phyloP scores from a whole-genome alignment of 2,329 filamentous ascomycete genomes.

The Apiospora sp. region DNA sequence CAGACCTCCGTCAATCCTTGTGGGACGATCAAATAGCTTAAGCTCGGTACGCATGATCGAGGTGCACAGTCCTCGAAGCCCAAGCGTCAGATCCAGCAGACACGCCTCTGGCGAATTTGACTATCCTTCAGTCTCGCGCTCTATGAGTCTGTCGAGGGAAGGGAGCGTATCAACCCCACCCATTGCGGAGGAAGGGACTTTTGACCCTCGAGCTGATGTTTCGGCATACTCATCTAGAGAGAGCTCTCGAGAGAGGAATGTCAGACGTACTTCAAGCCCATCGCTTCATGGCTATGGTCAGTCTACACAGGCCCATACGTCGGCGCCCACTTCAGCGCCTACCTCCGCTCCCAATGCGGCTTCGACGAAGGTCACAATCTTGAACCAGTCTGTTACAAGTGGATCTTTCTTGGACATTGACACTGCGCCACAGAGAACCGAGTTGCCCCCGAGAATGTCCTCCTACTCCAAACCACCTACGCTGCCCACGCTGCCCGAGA shows the following conservation, averaged over 20 bases:
- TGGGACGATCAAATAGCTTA: constrained; percentile 56
- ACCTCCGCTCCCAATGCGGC: constrained; percentile 26
- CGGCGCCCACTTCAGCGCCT: not conserved
- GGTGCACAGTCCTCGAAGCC: constrained; percentile 60
- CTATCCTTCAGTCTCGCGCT: constrained; percentile 44
- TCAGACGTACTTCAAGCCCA: not conserved
- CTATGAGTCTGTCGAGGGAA: constrained; percentile 50
- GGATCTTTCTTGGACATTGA: constrained; percentile 16
- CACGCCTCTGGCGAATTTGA: constrained; percentile 57
- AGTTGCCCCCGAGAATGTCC: constrained; percentile 34
- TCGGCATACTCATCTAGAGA: constrained; percentile 30
- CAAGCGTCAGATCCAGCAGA: constrained; percentile 52
- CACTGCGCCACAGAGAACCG: constrained; percentile 32
- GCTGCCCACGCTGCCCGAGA: constrained; percentile 42
- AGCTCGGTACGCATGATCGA: constrained; percentile 67
- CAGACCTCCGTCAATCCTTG: constrained; percentile 49
- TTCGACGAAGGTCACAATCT: constrained; percentile 35
- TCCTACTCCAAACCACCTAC: constrained; percentile 36
- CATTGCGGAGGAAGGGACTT: constrained; percentile 49
- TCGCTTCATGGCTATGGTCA: constrained; percentile 6
- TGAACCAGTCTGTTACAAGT: constrained; percentile 27
- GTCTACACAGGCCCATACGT: not conserved
- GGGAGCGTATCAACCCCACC: constrained; percentile 51
- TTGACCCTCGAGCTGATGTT: constrained; percentile 29
- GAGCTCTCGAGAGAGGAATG: constrained; percentile 25